Evolutionary conservation across 169 alveolate species (phyloP), one percentile per base, ranked within the genome.

Genomic region (Babesia gibsoni): DNA sequence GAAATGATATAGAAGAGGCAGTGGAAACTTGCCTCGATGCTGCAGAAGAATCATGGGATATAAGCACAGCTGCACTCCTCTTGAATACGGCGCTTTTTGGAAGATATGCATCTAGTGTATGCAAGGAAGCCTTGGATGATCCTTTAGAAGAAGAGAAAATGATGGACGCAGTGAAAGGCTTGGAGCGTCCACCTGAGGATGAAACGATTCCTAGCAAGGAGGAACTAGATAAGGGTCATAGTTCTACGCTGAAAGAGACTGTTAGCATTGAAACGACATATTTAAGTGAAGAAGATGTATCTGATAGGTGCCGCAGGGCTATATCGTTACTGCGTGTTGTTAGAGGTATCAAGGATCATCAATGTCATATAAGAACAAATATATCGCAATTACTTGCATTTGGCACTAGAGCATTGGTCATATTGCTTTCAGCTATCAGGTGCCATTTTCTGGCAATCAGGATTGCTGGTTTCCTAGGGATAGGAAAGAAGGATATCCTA

Each of bases 21-120:
- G 72, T 83, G 25, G 83, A 54, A 20, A 82, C 74, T 20, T 89
- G 94, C 74, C 46, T 86, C 43, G 83, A 78, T 16, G 95, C 95
- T 14, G 83, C 94, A 22, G 64, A 83, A 29, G 82, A 70, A 49
- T 82, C 74, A 50, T 82, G 83, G 83, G 73, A 84, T 45, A 73
- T 67, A 61, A 80, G 78, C 73, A 74, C 67, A 3, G 83, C 84
- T 16, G 35, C 68, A 22, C 49, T 53, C 36, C 59, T 85, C 45
- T 75, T 88, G 0, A 59, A 79, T 39, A 75, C 89, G 14, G 79
- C 90, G 4, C 58, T 64, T 4, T 88, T 88, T 50, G 90, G 91
- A 10, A 52, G 75, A 20, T 80, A n/a, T n/a, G n/a, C n/a, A n/a
- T n/a, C n/a, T n/a, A n/a, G n/a, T n/a, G n/a, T n/a, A n/a, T n/a